Evolutionary conservation across 768 basidiomycete species (phyloP).

Genomic region (Boletus subcaerulescens): DNA sequence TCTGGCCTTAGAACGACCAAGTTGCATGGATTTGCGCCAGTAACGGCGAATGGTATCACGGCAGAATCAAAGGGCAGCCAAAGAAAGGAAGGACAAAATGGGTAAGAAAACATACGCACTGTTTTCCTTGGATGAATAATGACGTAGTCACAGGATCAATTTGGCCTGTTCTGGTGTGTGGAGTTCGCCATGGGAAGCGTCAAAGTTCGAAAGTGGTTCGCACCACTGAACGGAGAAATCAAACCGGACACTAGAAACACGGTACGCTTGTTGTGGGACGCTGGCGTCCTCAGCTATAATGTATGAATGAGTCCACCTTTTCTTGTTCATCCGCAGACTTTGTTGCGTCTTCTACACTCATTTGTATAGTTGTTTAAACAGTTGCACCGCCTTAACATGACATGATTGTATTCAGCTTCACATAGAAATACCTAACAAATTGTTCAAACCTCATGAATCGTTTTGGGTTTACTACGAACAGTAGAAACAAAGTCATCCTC

Average conservation of each 20-base stretch:
- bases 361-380: neutral
- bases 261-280: slow-evolving; percentile 45
- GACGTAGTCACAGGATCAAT: slow-evolving; percentile 36
- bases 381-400: slow-evolving; percentile 1
- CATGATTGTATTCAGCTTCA: neutral
- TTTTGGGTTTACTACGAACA: neutral
- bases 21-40: slow-evolving; percentile 51
- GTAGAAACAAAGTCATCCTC: no score
- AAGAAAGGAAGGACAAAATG: slow-evolving; percentile 45
- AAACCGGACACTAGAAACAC: slow-evolving; percentile 54
- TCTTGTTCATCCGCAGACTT: neutral
- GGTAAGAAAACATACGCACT: slow-evolving; percentile 32
- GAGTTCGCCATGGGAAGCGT: slow-evolving; percentile 35
- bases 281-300: slow-evolving; percentile 31
- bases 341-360: neutral
- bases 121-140: neutral
- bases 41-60: slow-evolving; percentile 50
- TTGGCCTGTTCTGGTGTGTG: slow-evolving; percentile 53
- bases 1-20: slow-evolving; percentile 39
- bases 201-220: slow-evolving; percentile 56
- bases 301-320: neutral
- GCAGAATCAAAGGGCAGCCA: slow-evolving; percentile 45
- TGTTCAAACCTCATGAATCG: no score
- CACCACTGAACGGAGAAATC: slow-evolving; percentile 63
- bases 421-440: neutral